Base-by-base conservation (phyloP, 2,329 filamentous ascomycete species). In the Colletotrichum liriopes region DNA sequence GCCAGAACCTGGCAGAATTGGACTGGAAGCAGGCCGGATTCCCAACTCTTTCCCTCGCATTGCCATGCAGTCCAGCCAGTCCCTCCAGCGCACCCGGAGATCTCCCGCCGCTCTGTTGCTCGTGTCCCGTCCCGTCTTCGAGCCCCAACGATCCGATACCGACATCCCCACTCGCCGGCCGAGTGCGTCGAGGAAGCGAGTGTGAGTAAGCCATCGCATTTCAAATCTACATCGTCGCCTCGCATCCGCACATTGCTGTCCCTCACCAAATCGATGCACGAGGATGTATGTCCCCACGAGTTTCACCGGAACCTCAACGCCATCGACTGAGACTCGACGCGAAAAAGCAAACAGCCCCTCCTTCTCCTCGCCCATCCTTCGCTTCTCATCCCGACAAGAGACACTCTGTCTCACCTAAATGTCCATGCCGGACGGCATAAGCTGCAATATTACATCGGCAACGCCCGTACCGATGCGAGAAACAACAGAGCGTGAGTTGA, bases 1-100 rank as follows among this genome's bases (percentile, higher is more conserved):
- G 49, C 39, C 41, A 59, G 52, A 61, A 51, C 23, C 64, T 32
- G 43, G 51, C 23, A 35, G 23, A 37, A 29, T 29, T 20, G 35
- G 6, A n/a, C 29, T 29, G 43, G 29, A 49, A 64, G 65, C 37
- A 41, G 51, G 54, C 58, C 54, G 45, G 47, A 55, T 39, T 49
- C 55, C 23, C 56, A 63, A 26, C 16, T 62, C n/a, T 26, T 58
- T 58, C 47, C 45, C 23, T 51, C 14, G 32, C 35, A 32, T 26
- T 16, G 14, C 12, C 43, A 45, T 39, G n/a, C 47, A 32, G 49
- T 52, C 26, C 26, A 52, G 49, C 49, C 23, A 51, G n/a, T 49
- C n/a, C 45, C 9, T 49, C 47, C 47, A 26, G 23, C 47, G 4
- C n/a, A 14, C n/a, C 23, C 47, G 23, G 43, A 41, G 59, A 62